Percentiles rank a stretch among this genome's conserved stretches.
phyloP scores from a whole-genome alignment of 176 grass and related monocot species.

The Triticum timopheevii region DNA sequence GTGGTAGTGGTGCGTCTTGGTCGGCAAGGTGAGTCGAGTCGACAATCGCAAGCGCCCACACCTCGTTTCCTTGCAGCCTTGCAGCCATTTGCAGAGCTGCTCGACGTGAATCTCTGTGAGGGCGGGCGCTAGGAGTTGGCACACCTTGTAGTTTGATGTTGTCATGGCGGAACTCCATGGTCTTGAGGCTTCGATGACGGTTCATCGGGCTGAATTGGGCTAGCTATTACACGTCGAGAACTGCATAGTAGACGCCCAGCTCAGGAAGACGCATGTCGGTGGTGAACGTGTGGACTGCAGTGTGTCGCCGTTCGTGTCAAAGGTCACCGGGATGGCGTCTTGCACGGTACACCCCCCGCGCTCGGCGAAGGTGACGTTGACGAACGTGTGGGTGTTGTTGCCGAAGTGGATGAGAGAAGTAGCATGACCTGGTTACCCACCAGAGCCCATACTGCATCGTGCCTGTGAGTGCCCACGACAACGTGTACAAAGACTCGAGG shows the following conservation, averaged over 20 bases:
- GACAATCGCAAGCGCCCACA: neutral
- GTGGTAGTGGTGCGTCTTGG: neutral
- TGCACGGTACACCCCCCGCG: neutral
- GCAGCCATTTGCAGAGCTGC: neutral
- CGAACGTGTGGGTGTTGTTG: neutral
- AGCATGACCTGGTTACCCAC: neutral
- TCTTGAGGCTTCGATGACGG: neutral
- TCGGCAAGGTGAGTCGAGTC: neutral
- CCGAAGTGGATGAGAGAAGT: neutral
- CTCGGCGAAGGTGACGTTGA: neutral
- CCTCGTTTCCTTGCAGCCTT: neutral
- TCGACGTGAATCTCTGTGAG: neutral
- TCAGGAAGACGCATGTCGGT: neutral
- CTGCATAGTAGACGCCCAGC: neutral
- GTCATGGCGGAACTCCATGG: neutral
- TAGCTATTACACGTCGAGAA: neutral
- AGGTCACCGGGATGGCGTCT: neutral
- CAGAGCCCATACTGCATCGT: neutral
- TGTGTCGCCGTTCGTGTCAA: neutral
- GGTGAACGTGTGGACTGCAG: neutral
- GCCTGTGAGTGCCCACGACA: neutral
- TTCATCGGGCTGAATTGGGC: neutral
- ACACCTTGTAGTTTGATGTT: neutral
- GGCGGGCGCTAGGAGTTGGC: neutral
- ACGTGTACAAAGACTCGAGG: neutral